Evolutionary conservation across 768 basidiomycete genomes (phyloP).

Genomic region (Leucogyrophana mollusca): DNA sequence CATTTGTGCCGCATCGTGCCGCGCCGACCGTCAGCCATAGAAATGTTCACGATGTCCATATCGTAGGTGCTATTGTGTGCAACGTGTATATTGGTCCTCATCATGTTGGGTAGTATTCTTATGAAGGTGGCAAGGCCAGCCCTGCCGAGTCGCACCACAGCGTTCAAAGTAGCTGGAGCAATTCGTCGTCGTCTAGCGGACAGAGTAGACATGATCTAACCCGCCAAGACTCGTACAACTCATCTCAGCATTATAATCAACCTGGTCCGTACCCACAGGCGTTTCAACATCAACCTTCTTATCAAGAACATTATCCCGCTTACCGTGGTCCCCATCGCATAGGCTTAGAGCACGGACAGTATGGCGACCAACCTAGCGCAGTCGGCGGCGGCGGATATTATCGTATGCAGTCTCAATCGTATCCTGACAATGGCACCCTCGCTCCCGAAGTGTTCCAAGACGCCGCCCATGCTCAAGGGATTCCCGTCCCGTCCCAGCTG

Average conservation of each 20-base stretch:
- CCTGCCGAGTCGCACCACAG: constrained; percentile 24
- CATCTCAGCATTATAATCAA: constrained; percentile 8
- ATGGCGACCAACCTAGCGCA: constrained; percentile 11
- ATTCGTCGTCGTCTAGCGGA: constrained; percentile 20
- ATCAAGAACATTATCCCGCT: constrained; percentile 18
- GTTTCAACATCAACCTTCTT: constrained; percentile 1
- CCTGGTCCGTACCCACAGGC: constrained; percentile 1
- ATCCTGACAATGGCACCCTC: constrained; percentile 7
- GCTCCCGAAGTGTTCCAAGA: constrained; percentile 16
- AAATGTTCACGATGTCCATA: constrained; percentile 12
- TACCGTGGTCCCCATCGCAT: constrained; percentile 19
- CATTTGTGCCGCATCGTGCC: constrained; percentile 27
- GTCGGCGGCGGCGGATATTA: constrained; percentile 13
- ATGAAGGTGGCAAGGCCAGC: constrained; percentile 16
- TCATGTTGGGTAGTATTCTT: constrained; percentile 15
- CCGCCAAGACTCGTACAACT: constrained; percentile 5
- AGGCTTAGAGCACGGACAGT: constrained; percentile 20
- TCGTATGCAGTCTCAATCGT: constrained; percentile 12
- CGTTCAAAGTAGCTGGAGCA: constrained; percentile 25
- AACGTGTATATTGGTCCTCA: too few relatives aligned
- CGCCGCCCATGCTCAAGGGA: not conserved
- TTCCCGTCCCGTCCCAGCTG: constrained; percentile 6
- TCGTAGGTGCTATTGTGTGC: constrained; percentile 15
- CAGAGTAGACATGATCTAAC: constrained; percentile 7
- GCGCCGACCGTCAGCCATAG: constrained; percentile 18